Conservation (phyloP, 225 moss, liverwort and hornwort species). For the Ulota crispa region DNA sequence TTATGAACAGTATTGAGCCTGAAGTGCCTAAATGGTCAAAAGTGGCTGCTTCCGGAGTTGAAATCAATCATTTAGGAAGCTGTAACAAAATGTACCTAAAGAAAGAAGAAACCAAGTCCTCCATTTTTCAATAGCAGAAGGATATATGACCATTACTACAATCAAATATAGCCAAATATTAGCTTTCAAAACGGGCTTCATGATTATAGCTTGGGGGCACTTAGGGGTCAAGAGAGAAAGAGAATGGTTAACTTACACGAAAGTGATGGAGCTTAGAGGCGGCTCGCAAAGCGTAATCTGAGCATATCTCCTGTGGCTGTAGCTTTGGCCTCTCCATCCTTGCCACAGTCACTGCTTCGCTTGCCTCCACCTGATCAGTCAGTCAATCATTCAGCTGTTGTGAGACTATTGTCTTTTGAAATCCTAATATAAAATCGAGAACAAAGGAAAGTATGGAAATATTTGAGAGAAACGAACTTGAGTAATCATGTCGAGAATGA, state of each 20-base stretch:
- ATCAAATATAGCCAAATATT: not conserved
- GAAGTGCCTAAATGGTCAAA: not conserved
- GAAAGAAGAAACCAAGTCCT: not conserved
- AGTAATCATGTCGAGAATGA: slow-evolving; percentile 84
- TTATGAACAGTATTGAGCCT: not conserved
- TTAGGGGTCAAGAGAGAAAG: not conserved
- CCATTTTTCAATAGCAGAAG: not conserved
- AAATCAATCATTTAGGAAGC: not conserved
- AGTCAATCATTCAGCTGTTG: slow-evolving; percentile 5
- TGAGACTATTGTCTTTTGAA: slow-evolving; percentile 11
- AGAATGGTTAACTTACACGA: slow-evolving; percentile 51
- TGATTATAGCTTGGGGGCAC: not conserved
- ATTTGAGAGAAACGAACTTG: slow-evolving; percentile 51
- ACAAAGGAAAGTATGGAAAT: not conserved
- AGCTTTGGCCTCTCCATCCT: slow-evolving; percentile 86
- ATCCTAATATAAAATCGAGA: not conserved
- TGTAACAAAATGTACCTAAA: not conserved
- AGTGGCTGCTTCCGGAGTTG: not conserved
- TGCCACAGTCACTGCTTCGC: slow-evolving; percentile 83
- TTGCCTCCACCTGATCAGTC: slow-evolving; percentile 77
- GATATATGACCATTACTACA: not conserved
- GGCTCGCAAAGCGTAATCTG: slow-evolving; percentile 75
- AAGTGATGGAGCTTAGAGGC: slow-evolving; percentile 89
- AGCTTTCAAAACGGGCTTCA: not conserved
- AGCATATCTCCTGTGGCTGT: slow-evolving; percentile 77